phyloP scores from a whole-genome alignment of 1,139 yeast genomes.

The Nakaseomyces sp. region DNA sequence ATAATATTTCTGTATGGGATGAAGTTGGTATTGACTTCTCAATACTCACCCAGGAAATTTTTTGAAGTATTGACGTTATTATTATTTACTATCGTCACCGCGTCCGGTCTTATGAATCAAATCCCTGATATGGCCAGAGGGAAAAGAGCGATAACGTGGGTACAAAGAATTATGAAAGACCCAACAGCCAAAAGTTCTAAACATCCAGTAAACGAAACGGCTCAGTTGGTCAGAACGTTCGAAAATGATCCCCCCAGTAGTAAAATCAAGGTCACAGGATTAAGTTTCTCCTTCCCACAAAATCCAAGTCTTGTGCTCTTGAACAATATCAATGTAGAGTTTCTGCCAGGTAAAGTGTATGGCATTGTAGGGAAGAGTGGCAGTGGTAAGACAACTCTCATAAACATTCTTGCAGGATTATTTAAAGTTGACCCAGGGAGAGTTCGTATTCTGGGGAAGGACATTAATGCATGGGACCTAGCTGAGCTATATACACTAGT shows the following conservation, averaged over 20 bases:
- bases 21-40: conserved; percentile 47
- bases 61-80: conserved; percentile 65
- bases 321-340: conserved; percentile 34
- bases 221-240: neutral
- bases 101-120: conserved; percentile 50
- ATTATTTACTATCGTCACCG: conserved; percentile 61
- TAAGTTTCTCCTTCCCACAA: conserved; percentile 5
- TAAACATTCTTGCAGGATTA: conserved; percentile 45
- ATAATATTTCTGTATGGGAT: conserved; percentile 70
- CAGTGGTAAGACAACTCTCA: conserved; percentile 68
- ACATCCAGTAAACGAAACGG: neutral
- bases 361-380: conserved; percentile 75
- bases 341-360: conserved; percentile 42
- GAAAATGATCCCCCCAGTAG: neutral
- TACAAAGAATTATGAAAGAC: conserved; percentile 39
- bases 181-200: neutral
- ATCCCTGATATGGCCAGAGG: conserved; percentile 76
- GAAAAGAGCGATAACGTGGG: conserved; percentile 55
- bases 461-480: conserved; percentile 40
- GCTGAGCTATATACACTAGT: conserved; percentile 45
- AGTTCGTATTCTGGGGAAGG: conserved; percentile 36
- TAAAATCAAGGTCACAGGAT: conserved; percentile 7
- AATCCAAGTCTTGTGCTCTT: conserved; percentile 30
- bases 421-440: conserved; percentile 35
- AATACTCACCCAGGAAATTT: conserved; percentile 48